These are phyloP conservation scores for Ceriops tagal DNA, from an alignment of 345 rosid genomes.

Conservation along the genomic window DNA sequence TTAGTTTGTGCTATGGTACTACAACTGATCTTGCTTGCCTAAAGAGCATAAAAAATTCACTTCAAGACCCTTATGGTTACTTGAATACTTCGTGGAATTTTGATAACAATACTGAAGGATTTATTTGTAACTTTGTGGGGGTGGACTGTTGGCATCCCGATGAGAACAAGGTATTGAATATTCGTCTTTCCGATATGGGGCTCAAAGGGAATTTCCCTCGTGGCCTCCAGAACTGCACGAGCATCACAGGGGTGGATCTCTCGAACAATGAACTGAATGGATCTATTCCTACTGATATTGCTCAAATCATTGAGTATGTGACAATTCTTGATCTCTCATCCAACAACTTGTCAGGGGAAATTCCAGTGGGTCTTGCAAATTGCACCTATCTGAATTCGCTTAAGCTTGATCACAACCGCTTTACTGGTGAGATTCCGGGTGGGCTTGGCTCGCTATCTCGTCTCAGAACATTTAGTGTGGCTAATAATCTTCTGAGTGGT, in stretches of 20 bases:
- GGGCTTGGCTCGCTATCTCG: constrained; percentile 4
- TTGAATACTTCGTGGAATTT: constrained; percentile 24
- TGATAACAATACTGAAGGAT: constrained; percentile 20
- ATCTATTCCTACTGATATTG: constrained; percentile 14
- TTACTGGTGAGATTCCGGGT: constrained; percentile 20
- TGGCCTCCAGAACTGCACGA: constrained; percentile 18
- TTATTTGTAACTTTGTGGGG: constrained; percentile 24
- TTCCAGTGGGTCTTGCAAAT: constrained; percentile 17
- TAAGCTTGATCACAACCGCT: constrained; percentile 18
- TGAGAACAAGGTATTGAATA: constrained; percentile 30
- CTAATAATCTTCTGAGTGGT: constrained; percentile 62
- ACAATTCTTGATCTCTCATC: constrained; percentile 17
- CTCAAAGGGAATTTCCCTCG: constrained; percentile 27
- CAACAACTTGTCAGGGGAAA: constrained; percentile 24
- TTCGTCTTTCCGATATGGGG: constrained; percentile 18
- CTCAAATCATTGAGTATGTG: background rate
- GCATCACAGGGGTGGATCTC: constrained; percentile 21
- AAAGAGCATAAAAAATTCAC: constrained; percentile 8
- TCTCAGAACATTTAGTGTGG: constrained; percentile 38
- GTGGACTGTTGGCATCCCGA: constrained; percentile 33
- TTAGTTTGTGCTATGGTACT: constrained; percentile 13
- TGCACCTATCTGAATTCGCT: constrained; percentile 17
- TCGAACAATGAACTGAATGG: constrained; percentile 16
- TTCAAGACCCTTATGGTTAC: constrained; percentile 26
- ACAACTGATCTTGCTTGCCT: constrained; percentile 19